Percentiles rank a stretch among this genome's conserved stretches.
Conservation (phyloP, 1,284 basidiomycete genomes). For the Sporisorium iseilematis-ciliati region DNA sequence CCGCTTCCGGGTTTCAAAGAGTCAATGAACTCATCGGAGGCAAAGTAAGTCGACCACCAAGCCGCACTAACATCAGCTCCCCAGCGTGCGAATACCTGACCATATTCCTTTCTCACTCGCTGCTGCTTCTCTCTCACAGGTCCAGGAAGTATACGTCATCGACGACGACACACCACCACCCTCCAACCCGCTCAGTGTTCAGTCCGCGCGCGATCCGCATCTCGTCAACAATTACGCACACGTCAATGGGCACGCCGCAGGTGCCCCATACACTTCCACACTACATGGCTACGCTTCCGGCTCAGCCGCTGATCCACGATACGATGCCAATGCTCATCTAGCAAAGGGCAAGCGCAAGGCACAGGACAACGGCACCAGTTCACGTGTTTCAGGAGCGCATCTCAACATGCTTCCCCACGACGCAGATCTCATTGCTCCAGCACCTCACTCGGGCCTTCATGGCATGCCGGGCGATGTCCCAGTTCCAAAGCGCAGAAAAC, state of each 20-base stretch:
- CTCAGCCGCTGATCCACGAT: constrained; percentile 28
- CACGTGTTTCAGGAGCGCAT: constrained; percentile 19
- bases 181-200: constrained; percentile 48
- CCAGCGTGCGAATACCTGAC: background rate
- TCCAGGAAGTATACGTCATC: constrained; percentile 59
- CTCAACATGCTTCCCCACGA: constrained; percentile 47
- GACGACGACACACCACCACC: constrained; percentile 59
- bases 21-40: constrained; percentile 61
- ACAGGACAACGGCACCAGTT: constrained; percentile 23
- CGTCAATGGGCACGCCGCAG: constrained; percentile 33
- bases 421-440: constrained; percentile 50
- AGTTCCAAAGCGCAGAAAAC: constrained; percentile 43
- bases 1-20: constrained; percentile 41
- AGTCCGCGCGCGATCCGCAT: constrained; percentile 43
- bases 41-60: constrained; percentile 40
- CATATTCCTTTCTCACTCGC: background rate
- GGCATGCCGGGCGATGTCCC: constrained; percentile 15
- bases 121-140: constrained; percentile 16
- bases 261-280: constrained; percentile 25
- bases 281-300: constrained; percentile 19
- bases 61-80: background rate
- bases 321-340: constrained; percentile 24
- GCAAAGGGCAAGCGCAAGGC: constrained; percentile 55
- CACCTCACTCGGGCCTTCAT: constrained; percentile 20
- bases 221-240: constrained; percentile 47